Conservation (phyloP, 2,329 filamentous ascomycete genomes). For the Esteya vermicola region DNA sequence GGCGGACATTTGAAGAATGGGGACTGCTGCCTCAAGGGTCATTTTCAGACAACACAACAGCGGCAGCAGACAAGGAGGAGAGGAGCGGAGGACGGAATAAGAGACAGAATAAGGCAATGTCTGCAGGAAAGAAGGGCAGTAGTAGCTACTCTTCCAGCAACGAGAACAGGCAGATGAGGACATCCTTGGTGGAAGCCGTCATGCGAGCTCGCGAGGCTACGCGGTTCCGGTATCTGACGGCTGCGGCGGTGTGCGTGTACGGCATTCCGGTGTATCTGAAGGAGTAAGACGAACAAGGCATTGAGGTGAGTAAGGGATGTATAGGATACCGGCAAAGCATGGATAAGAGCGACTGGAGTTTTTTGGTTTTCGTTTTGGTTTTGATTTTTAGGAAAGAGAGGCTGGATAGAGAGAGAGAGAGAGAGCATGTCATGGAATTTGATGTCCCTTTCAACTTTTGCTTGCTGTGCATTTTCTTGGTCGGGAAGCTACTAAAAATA, state of each 20-base stretch:
- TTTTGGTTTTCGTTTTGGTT: no score
- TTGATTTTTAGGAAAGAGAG: no score
- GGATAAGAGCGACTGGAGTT: neutral
- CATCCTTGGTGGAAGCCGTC: constrained; percentile 64
- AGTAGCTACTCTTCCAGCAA: no score
- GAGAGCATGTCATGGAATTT: no score
- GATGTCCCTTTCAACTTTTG: no score
- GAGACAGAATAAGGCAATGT: no score
- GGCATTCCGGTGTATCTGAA: constrained; percentile 78
- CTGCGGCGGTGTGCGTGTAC: constrained; percentile 86
- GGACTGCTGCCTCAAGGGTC: constrained; percentile 47
- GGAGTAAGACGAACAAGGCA: neutral
- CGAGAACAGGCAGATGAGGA: constrained; percentile 5
- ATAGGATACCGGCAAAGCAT: neutral
- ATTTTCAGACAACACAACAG: constrained; percentile 15
- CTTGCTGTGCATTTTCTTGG: no score
- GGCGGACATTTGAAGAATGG: constrained; percentile 70
- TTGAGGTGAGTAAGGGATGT: neutral
- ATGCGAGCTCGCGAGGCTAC: constrained; percentile 63
- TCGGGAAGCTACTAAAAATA: no score
- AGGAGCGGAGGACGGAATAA: constrained; percentile 12
- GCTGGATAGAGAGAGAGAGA: no score
- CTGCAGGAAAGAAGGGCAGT: no score
- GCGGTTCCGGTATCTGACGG: constrained; percentile 80
- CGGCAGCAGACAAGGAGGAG: constrained; percentile 5